These are phyloP conservation scores for Neospora caninum DNA, from an alignment of 169 alveolate genomes.

Conservation along the genomic window DNA sequence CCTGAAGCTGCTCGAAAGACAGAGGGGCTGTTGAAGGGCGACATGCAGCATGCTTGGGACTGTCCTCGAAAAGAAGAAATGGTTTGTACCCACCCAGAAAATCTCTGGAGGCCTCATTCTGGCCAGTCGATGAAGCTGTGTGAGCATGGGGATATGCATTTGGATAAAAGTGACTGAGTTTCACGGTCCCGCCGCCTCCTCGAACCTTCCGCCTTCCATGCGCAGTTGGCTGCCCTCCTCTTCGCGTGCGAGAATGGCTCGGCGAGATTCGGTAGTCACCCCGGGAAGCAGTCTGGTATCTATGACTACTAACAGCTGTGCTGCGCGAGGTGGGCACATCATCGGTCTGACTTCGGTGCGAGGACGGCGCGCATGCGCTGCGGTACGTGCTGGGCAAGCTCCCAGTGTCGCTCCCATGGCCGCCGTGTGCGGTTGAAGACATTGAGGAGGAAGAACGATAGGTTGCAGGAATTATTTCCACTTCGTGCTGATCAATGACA, in stretches of 20 bases:
- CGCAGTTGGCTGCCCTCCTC: neutral
- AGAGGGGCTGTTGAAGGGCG: no score
- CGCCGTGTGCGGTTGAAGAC: neutral
- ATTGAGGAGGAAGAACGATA: slow-evolving; percentile 29
- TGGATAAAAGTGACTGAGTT: neutral
- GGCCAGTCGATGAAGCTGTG: neutral
- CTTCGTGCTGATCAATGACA: slow-evolving; percentile 57
- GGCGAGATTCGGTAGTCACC: neutral
- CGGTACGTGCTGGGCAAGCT: neutral
- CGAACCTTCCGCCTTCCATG: neutral
- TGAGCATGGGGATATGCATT: neutral
- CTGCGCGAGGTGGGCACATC: slow-evolving; percentile 21
- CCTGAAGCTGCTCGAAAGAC: no score
- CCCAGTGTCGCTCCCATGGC: neutral
- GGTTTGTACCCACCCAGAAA: neutral
- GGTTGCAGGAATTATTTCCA: slow-evolving; percentile 45
- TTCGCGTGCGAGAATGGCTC: neutral
- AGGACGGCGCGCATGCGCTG: neutral
- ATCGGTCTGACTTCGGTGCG: slow-evolving; percentile 15
- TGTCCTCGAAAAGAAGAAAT: neutral
- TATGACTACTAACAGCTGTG: slow-evolving; percentile 10
- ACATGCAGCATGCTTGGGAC: neutral
- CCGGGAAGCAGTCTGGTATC: neutral
- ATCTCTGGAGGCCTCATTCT: neutral
- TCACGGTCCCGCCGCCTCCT: neutral